A percentile compares a stretch with the other conserved stretches of the same genome.
These are phyloP conservation scores for Neurospora hispaniola DNA, from an alignment of 495 filamentous ascomycete species.

Conservation along the genomic window DNA sequence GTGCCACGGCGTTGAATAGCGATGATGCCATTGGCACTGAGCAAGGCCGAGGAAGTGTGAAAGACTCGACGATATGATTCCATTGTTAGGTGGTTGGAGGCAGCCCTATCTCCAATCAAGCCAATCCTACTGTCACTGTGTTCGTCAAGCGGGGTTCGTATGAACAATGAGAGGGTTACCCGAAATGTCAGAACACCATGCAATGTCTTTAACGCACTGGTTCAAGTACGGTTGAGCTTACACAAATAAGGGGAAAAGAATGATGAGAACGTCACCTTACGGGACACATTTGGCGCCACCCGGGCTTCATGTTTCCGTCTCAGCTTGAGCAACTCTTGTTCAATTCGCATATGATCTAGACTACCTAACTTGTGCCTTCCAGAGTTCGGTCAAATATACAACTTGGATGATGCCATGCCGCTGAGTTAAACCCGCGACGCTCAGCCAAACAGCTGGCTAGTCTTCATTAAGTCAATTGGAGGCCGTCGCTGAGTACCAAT, in stretches of 20 bases:
- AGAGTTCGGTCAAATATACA: not conserved
- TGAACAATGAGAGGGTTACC: not conserved
- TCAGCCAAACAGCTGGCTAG: not conserved
- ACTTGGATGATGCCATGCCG: not conserved
- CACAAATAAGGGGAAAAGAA: not conserved
- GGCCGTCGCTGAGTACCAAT: not conserved
- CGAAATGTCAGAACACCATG: not conserved
- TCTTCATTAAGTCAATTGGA: not conserved
- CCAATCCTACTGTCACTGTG: not conserved
- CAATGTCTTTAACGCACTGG: not conserved
- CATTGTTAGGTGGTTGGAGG: not conserved
- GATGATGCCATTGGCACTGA: not conserved
- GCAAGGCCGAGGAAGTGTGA: not conserved
- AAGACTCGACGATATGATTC: not conserved
- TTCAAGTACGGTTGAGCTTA: not conserved
- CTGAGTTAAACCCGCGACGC: not conserved
- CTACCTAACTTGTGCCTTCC: not conserved
- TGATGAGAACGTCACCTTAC: not conserved
- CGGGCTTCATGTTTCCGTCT: not conserved
- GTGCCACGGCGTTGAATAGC: not conserved
- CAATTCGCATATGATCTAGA: not conserved
- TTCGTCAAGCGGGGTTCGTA: not conserved
- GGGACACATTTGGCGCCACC: not conserved
- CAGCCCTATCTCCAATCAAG: not conserved
- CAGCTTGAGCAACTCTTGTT: not conserved